phyloP scores from a whole-genome alignment of 2,329 filamentous ascomycete species.

The Calonectria fujianensis region DNA sequence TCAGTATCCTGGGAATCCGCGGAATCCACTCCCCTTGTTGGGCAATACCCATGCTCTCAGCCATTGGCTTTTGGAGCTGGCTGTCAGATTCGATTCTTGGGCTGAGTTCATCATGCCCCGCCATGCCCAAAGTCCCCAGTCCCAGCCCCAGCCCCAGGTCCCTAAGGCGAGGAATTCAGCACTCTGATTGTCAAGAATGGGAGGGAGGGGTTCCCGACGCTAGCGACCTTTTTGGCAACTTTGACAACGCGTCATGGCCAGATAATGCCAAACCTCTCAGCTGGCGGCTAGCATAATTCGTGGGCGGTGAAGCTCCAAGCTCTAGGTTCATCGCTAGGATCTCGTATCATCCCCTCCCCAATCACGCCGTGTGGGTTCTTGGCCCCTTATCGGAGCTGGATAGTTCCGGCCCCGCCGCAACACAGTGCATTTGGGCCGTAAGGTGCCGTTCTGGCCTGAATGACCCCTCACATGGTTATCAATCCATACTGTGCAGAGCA shows the following conservation, averaged over 20 bases:
- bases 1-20: neutral
- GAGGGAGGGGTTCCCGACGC: neutral
- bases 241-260: conserved; percentile 33
- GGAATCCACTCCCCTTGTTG: neutral
- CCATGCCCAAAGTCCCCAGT: conserved; percentile 8
- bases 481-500: conserved; percentile 52
- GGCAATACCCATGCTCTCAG: neutral
- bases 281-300: conserved; percentile 1
- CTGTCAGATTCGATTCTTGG: neutral
- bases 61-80: neutral
- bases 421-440: conserved; percentile 29
- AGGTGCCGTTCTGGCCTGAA: conserved; percentile 9
- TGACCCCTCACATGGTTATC: conserved; percentile 46
- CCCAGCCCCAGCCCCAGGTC: neutral
- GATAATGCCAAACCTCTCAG: conserved; percentile 23
- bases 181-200: neutral
- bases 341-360: conserved; percentile 46
- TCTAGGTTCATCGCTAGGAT: conserved; percentile 26
- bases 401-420: conserved; percentile 41
- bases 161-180: neutral
- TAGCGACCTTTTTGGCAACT: conserved; percentile 15
- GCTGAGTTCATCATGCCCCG: neutral
- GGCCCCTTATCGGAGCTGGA: conserved; percentile 46
- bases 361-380: conserved; percentile 45
- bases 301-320: conserved; percentile 35